phyloP scores from a whole-genome alignment of 805 yeast genomes.

The Blastobotrys muscicola region DNA sequence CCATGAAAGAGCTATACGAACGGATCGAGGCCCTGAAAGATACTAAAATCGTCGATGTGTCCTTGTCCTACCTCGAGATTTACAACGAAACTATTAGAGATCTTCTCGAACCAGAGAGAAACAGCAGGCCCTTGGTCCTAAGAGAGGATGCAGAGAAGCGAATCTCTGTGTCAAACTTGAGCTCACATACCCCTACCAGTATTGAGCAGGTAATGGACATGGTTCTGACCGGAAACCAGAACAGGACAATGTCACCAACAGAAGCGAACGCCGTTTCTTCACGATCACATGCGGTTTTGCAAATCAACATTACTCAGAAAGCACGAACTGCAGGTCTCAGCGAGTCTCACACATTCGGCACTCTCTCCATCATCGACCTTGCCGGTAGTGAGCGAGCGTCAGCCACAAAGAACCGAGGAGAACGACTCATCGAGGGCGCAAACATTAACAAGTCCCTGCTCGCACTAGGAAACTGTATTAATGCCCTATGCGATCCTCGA shows the following conservation, averaged over 20 bases:
- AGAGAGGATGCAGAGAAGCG: constrained; percentile 62
- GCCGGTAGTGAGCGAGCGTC: constrained; percentile 96
- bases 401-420: constrained; percentile 77
- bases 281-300: constrained; percentile 88
- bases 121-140: constrained; percentile 30
- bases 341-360: constrained; percentile 66
- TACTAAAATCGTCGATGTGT: constrained; percentile 47
- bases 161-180: constrained; percentile 64
- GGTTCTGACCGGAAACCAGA: constrained; percentile 58
- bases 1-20: constrained; percentile 66
- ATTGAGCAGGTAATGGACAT: constrained; percentile 45
- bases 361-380: constrained; percentile 77
- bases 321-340: constrained; percentile 51
- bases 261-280: constrained; percentile 88
- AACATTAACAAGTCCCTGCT: constrained; percentile 80
- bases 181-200: constrained; percentile 45
- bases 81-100: constrained; percentile 87
- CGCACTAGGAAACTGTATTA: constrained; percentile 89
- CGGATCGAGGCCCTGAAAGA: constrained; percentile 49
- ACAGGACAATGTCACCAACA: constrained; percentile 78
- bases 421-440: constrained; percentile 80
- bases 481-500: constrained; percentile 73
- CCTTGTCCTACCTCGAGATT: constrained; percentile 65
- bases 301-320: constrained; percentile 58
- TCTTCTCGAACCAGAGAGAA: constrained; percentile 48